Conservation (phyloP, 768 basidiomycete genomes). For the Mrakia frigida region DNA sequence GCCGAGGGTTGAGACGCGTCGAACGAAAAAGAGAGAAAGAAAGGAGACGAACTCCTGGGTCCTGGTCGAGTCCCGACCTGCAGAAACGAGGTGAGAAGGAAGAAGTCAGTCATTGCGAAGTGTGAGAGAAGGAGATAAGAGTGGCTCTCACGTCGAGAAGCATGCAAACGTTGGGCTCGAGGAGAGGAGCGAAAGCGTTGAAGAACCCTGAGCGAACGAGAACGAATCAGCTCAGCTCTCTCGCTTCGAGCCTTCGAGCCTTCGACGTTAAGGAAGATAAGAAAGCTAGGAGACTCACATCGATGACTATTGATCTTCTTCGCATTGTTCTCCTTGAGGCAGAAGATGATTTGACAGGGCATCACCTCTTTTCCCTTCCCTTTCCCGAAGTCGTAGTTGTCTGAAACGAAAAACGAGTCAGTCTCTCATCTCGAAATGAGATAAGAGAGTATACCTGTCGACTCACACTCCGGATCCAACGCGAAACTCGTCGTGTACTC, state of each 20-base stretch:
- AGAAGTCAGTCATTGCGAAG: too few species aligned
- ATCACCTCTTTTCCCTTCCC: conserved; percentile 51
- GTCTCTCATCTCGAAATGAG: neutral
- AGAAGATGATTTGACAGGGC: conserved; percentile 79
- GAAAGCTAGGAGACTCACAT: conserved; percentile 7
- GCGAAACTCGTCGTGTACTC: conserved; percentile 53
- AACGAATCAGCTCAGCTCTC: neutral
- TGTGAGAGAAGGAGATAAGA: too few species aligned
- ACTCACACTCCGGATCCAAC: conserved; percentile 39
- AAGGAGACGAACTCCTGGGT: neutral
- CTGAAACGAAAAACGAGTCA: neutral
- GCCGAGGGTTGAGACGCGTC: conserved; percentile 1
- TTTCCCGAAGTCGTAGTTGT: conserved; percentile 20
- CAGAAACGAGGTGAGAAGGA: too few species aligned
- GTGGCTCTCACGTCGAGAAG: conserved; percentile 25
- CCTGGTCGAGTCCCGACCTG: conserved; percentile 22
- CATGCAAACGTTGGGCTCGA: conserved; percentile 35
- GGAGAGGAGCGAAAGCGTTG: conserved; percentile 49
- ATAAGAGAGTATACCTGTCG: too few species aligned
- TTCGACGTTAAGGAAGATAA: neutral
- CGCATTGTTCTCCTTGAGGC: conserved; percentile 38
- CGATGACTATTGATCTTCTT: conserved; percentile 33
- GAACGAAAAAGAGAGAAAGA: neutral
- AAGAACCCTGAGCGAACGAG: conserved; percentile 28
- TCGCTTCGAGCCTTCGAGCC: too few species aligned